Percentiles rank a stretch among this genome's conserved stretches.
These are phyloP conservation scores for Sporobolomyces roseus DNA, from an alignment of 768 basidiomycete species.

Conservation along the genomic window DNA sequence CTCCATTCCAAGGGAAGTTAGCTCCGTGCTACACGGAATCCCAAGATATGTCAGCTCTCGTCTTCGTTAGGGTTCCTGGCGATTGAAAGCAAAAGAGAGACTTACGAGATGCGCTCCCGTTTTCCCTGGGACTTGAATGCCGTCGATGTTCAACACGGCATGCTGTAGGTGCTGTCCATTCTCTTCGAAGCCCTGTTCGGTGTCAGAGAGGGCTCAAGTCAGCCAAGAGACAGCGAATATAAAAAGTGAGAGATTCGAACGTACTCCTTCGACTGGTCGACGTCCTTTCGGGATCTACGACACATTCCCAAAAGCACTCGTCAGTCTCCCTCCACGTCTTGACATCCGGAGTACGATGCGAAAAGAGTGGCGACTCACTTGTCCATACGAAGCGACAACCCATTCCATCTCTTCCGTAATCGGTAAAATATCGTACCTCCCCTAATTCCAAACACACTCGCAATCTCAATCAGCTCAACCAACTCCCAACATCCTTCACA, in stretches of 20 bases:
- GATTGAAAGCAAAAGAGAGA: not conserved
- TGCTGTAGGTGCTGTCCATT: slow-evolving; percentile 65
- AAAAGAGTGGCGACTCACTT: slow-evolving; percentile 46
- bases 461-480: slow-evolving; percentile 52
- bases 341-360: no score
- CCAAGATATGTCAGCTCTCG: not conserved
- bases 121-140: slow-evolving; percentile 67
- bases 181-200: slow-evolving; percentile 61
- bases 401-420: slow-evolving; percentile 63
- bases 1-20: slow-evolving; percentile 51
- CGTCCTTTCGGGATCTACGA: slow-evolving; percentile 54
- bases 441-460: slow-evolving; percentile 59
- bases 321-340: no score
- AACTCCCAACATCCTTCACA: no score
- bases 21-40: slow-evolving; percentile 50
- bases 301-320: no score
- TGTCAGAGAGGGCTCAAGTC: no score
- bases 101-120: slow-evolving; percentile 64
- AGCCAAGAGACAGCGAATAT: not conserved
- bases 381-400: slow-evolving; percentile 62
- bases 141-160: slow-evolving; percentile 57
- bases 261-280: slow-evolving; percentile 60
- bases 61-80: no score
- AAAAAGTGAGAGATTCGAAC: not conserved
- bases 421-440: slow-evolving; percentile 71